Conservation (phyloP, 495 filamentous ascomycete species). For the Glarea lozoyensis region DNA sequence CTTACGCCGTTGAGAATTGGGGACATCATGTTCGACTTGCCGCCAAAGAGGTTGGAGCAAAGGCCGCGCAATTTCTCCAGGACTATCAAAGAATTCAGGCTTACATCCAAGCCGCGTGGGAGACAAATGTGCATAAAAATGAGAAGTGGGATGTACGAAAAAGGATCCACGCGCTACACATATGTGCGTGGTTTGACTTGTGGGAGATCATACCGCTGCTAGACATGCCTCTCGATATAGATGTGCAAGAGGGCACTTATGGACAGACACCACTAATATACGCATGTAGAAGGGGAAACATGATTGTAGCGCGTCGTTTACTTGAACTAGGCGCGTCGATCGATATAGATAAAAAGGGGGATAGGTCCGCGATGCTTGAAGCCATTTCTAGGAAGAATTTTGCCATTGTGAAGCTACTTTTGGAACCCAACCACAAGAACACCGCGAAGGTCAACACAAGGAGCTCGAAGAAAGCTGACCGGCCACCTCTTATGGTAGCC, state of each 20-base stretch:
- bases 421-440: not conserved
- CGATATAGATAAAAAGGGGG: constrained; percentile 14
- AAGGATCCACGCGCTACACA: constrained; percentile 19
- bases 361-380: constrained; percentile 19
- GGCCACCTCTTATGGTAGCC: constrained; percentile 18
- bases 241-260: constrained; percentile 17
- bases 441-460: constrained; percentile 1
- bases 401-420: constrained; percentile 1
- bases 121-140: constrained; percentile 10
- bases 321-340: constrained; percentile 17
- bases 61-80: constrained; percentile 12
- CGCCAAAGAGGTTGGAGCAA: constrained; percentile 1
- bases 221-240: constrained; percentile 6
- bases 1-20: constrained; percentile 23
- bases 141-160: constrained; percentile 24
- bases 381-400: constrained; percentile 9
- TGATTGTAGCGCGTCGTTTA: constrained; percentile 9
- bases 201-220: constrained; percentile 5
- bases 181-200: constrained; percentile 25
- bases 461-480: not conserved
- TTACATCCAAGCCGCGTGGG: constrained; percentile 23
- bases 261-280: constrained; percentile 25
- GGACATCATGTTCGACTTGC: constrained; percentile 21
- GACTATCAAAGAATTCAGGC: constrained; percentile 11
- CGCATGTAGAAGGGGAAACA: constrained; percentile 22